Evolutionary conservation across 805 yeast genomes (phyloP).

Genomic region (Yarrowia bubula): DNA sequence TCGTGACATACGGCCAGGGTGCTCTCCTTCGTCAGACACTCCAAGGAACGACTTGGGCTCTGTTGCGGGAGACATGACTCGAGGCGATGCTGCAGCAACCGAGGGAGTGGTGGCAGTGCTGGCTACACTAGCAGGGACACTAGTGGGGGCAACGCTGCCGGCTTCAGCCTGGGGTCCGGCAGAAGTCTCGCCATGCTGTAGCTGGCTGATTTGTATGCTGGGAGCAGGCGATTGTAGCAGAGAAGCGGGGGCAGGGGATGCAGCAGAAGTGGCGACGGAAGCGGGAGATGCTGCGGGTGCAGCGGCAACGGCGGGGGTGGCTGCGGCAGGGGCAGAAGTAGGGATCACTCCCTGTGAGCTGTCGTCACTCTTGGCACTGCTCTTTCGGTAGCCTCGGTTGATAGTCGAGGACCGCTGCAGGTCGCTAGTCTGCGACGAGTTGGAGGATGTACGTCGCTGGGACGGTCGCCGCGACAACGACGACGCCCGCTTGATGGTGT

Average conservation of each 20-base stretch:
- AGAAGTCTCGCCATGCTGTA: neutral
- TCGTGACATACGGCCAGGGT: neutral
- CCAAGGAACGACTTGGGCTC: conserved; percentile 19
- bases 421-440: conserved; percentile 19
- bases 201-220: conserved; percentile 1
- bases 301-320: neutral
- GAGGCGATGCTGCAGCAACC: neutral
- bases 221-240: conserved; percentile 5
- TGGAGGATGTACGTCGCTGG: conserved; percentile 15
- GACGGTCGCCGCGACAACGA: conserved; percentile 26
- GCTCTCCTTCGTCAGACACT: conserved; percentile 1
- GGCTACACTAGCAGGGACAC: neutral
- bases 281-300: neutral
- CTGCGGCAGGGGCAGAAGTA: neutral
- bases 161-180: neutral
- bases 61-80: conserved; percentile 1
- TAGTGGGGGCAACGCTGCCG: neutral
- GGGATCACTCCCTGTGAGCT: conserved; percentile 1
- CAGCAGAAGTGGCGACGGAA: neutral
- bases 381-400: conserved; percentile 12
- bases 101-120: neutral
- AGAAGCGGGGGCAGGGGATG: neutral
- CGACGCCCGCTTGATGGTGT: conserved; percentile 24
- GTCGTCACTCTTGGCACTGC: conserved; percentile 21
- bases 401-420: conserved; percentile 8